A percentile compares a stretch with the other conserved stretches of the same genome.
Conservation (phyloP, 2,329 filamentous ascomycete genomes). For the Metarhizium rileyi region DNA sequence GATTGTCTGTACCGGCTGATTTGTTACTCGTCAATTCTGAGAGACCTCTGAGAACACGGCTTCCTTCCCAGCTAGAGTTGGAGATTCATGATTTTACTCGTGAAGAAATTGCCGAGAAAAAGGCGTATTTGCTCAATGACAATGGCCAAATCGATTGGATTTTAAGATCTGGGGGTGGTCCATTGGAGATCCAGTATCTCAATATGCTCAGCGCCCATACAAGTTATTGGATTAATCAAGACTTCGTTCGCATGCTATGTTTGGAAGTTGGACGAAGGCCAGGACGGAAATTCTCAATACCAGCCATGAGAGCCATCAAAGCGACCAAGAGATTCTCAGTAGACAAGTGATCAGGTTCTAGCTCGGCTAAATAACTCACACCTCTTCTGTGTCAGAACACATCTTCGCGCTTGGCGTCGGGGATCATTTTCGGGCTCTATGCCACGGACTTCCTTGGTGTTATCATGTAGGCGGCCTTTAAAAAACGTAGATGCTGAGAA, state of each 20-base stretch:
- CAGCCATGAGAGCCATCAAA: conserved; percentile 51
- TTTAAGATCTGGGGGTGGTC: conserved; percentile 71
- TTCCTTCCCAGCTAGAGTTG: conserved; percentile 67
- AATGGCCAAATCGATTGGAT: conserved; percentile 95
- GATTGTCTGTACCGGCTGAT: conserved; percentile 26
- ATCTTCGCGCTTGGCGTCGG: too few relatives aligned
- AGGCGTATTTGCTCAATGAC: conserved; percentile 82
- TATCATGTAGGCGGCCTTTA: not conserved
- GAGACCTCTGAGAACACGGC: conserved; percentile 32
- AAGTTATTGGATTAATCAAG: conserved; percentile 80
- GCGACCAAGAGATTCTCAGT: conserved; percentile 28
- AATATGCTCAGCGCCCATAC: conserved; percentile 96
- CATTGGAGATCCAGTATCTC: conserved; percentile 88
- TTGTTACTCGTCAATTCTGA: conserved; percentile 20
- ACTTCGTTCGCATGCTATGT: conserved; percentile 86
- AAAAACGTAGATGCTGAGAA: not conserved
- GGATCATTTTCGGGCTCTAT: too few relatives aligned
- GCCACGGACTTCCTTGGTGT: too few relatives aligned
- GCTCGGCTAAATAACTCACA: conserved; percentile 5
- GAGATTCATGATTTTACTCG: conserved; percentile 92
- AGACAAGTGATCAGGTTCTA: not conserved
- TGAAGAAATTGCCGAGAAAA: conserved; percentile 85
- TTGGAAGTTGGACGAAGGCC: conserved; percentile 71
- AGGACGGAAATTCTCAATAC: conserved; percentile 52
- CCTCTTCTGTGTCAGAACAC: not conserved